A percentile compares a stretch with the other conserved stretches of the same genome.
phyloP scores from a whole-genome alignment of 208 protist species.

The Willaertia magna region DNA sequence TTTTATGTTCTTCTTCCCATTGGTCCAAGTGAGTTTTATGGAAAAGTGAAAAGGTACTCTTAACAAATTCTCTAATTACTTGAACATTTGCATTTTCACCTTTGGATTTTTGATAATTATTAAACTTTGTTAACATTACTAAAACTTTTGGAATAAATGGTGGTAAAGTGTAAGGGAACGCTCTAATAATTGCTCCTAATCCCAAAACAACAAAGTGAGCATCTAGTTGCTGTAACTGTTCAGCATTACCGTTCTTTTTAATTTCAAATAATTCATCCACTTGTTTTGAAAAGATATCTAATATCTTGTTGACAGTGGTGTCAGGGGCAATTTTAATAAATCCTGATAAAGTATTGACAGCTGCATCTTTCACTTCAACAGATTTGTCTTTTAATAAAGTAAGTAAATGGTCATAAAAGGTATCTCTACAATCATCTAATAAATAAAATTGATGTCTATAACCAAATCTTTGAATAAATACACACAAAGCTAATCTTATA shows the following conservation, averaged over 20 bases:
- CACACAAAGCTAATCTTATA: background rate
- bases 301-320: background rate
- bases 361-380: background rate
- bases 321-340: background rate
- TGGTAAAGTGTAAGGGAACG: background rate
- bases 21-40: background rate
- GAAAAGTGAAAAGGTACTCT: background rate
- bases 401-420: background rate
- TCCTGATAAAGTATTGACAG: background rate
- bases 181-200: background rate
- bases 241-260: background rate
- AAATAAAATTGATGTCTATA: slow-evolving; percentile 7
- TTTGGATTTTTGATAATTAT: background rate
- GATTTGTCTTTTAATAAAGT: background rate
- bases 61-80: background rate
- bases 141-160: background rate
- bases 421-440: background rate
- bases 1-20: slow-evolving; percentile 7
- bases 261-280: background rate
- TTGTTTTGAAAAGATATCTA: background rate
- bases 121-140: background rate
- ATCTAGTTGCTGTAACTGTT: background rate
- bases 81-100: background rate
- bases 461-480: background rate
- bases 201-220: background rate